Evolutionary conservation across 1,284 basidiomycete species (phyloP).

Genomic region (Peniophora sp.): DNA sequence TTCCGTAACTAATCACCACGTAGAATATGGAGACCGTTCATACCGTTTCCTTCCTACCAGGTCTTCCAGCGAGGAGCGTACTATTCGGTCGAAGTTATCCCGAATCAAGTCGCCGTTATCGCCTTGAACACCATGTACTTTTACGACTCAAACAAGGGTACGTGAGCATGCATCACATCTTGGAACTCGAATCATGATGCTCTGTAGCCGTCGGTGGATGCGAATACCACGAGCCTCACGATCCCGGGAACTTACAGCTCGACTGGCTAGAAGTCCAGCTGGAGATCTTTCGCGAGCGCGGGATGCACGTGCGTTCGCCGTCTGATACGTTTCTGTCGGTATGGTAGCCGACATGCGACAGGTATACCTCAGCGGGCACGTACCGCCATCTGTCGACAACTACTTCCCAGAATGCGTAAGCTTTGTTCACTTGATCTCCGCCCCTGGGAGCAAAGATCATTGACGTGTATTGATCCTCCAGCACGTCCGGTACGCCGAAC

Average conservation of each 20-base stretch:
- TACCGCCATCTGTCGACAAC: constrained; percentile 74
- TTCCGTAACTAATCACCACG: constrained; percentile 2
- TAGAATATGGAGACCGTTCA: constrained; percentile 79
- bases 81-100: constrained; percentile 78
- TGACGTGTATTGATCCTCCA: constrained; percentile 20
- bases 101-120: constrained; percentile 71
- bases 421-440: constrained; percentile 13
- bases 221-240: constrained; percentile 44
- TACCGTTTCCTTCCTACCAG: constrained; percentile 76
- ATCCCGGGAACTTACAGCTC: constrained; percentile 79
- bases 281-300: constrained; percentile 57
- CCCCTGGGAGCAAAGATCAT: neutral
- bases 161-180: constrained; percentile 11
- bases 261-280: constrained; percentile 92
- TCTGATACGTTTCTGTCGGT: constrained; percentile 18
- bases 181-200: neutral
- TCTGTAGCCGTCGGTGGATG: constrained; percentile 62
- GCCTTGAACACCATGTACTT: constrained; percentile 91
- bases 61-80: constrained; percentile 84
- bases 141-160: constrained; percentile 86
- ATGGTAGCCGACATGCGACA: constrained; percentile 8
- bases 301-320: constrained; percentile 58
- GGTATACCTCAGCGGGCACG: constrained; percentile 49
- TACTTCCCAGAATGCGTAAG: constrained; percentile 84
- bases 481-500: constrained; percentile 78